Conservation (phyloP, 352 stramenopile genomes). For the Globisporangium mamillatum region DNA sequence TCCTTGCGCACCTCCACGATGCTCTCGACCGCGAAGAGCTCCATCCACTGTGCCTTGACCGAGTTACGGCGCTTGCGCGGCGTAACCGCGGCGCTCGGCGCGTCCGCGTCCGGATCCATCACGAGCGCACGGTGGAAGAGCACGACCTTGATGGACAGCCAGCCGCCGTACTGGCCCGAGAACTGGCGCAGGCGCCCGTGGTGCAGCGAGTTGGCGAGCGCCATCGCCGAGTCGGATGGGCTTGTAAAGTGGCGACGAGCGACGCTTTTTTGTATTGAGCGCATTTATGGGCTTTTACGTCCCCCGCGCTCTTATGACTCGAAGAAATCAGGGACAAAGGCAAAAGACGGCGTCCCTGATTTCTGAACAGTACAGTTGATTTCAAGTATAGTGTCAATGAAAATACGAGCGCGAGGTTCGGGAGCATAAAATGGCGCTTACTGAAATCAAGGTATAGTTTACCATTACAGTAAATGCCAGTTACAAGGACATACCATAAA, state of each 20-base stretch:
- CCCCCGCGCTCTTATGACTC: not conserved
- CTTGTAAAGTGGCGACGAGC: not conserved
- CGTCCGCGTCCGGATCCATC: conserved; percentile 44
- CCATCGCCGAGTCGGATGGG: conserved; percentile 7
- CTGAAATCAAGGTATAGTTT: too few species aligned
- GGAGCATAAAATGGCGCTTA: too few species aligned
- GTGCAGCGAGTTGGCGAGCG: conserved; percentile 35
- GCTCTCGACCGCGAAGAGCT: conserved; percentile 36
- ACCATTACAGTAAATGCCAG: too few species aligned
- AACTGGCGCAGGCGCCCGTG: conserved; percentile 45
- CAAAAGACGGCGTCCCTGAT: not conserved
- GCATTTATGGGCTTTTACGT: not conserved
- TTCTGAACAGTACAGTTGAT: not conserved
- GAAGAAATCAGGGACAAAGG: not conserved
- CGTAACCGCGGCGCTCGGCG: conserved; percentile 26
- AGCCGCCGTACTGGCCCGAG: conserved; percentile 50
- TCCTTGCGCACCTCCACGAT: conserved; percentile 33
- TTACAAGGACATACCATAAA: too few species aligned
- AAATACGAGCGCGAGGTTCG: not conserved
- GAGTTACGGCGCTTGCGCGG: conserved; percentile 46
- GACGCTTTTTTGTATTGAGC: not conserved
- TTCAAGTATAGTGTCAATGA: not conserved
- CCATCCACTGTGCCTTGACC: conserved; percentile 39
- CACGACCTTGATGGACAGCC: conserved; percentile 41
- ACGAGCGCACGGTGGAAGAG: conserved; percentile 48